A percentile compares a stretch with the other conserved stretches of the same genome.
These are phyloP conservation scores for Botryotinia globosa DNA, from an alignment of 2,329 filamentous ascomycete genomes.

Conservation along the genomic window DNA sequence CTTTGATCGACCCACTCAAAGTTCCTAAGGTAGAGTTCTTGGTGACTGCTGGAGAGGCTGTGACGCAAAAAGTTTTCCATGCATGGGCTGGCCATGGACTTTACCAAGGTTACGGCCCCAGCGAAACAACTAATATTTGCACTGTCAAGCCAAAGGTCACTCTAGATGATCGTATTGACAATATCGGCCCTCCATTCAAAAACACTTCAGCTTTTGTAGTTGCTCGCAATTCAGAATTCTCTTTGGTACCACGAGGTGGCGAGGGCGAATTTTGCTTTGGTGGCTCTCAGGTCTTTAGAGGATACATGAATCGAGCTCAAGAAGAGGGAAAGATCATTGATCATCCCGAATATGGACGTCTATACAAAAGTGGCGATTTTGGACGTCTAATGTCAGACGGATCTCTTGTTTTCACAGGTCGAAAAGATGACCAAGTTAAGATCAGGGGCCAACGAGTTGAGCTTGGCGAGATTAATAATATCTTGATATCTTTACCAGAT, in stretches of 20 bases:
- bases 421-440: slow-evolving; percentile 78
- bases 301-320: slow-evolving; percentile 67
- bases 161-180: slow-evolving; percentile 59
- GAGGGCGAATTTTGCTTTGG: slow-evolving; percentile 85
- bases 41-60: slow-evolving; percentile 76
- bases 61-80: slow-evolving; percentile 68
- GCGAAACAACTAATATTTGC: slow-evolving; percentile 86
- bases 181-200: slow-evolving; percentile 70
- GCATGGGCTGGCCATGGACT: slow-evolving; percentile 66
- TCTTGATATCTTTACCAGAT: slow-evolving; percentile 50
- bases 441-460: slow-evolving; percentile 78
- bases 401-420: slow-evolving; percentile 68
- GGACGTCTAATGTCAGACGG: slow-evolving; percentile 77
- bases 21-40: slow-evolving; percentile 72
- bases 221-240: slow-evolving; percentile 44
- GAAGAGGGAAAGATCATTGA: slow-evolving; percentile 66
- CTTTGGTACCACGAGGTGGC: slow-evolving; percentile 64
- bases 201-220: slow-evolving; percentile 63
- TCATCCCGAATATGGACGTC: slow-evolving; percentile 64
- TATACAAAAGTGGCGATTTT: slow-evolving; percentile 82
- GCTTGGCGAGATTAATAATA: slow-evolving; percentile 68
- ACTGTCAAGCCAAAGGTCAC: slow-evolving; percentile 64
- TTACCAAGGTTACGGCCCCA: slow-evolving; percentile 81
- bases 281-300: slow-evolving; percentile 73
- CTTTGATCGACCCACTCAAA: slow-evolving; percentile 64